Conservation (phyloP, 2,329 filamentous ascomycete species). For the Biscogniauxia marginata region DNA sequence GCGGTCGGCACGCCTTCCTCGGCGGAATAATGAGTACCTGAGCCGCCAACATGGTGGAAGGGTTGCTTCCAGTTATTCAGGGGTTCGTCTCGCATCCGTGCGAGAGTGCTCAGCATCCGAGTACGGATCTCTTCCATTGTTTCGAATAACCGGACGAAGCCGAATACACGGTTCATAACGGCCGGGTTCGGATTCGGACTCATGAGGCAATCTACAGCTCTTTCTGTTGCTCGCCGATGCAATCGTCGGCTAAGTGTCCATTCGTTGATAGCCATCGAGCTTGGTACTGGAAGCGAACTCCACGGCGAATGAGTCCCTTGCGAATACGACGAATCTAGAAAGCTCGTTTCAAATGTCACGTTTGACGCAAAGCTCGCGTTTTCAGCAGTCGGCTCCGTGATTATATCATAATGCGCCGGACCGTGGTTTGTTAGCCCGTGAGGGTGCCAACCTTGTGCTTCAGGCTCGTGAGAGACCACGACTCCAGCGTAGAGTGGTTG, state of each 20-base stretch:
- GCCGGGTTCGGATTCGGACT: slow-evolving; percentile 47
- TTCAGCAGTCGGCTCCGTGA: slow-evolving; percentile 49
- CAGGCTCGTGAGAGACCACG: slow-evolving; percentile 16
- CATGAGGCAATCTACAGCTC: slow-evolving; percentile 57
- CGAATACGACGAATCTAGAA: slow-evolving; percentile 22
- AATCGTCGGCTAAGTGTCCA: slow-evolving; percentile 68
- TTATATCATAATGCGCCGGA: slow-evolving; percentile 43
- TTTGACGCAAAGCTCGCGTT: slow-evolving; percentile 55
- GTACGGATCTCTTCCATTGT: slow-evolving; percentile 46
- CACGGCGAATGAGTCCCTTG: slow-evolving; percentile 34
- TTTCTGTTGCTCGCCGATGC: slow-evolving; percentile 64
- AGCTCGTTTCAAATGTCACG: slow-evolving; percentile 24
- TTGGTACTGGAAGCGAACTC: slow-evolving; percentile 41
- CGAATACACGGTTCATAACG: slow-evolving; percentile 59
- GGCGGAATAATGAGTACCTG: slow-evolving; percentile 62
- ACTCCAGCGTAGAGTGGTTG: neutral
- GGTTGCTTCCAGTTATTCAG: slow-evolving; percentile 60
- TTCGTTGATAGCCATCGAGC: slow-evolving; percentile 62
- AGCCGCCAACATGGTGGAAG: slow-evolving; percentile 64
- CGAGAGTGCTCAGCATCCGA: slow-evolving; percentile 38
- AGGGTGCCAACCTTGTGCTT: neutral
- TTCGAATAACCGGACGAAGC: slow-evolving; percentile 65
- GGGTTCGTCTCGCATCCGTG: slow-evolving; percentile 36
- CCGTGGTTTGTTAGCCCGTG: slow-evolving; percentile 3
- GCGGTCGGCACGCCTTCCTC: slow-evolving; percentile 28